phyloP scores from a whole-genome alignment of 2,329 filamentous ascomycete species.

The Myotisia sp. region DNA sequence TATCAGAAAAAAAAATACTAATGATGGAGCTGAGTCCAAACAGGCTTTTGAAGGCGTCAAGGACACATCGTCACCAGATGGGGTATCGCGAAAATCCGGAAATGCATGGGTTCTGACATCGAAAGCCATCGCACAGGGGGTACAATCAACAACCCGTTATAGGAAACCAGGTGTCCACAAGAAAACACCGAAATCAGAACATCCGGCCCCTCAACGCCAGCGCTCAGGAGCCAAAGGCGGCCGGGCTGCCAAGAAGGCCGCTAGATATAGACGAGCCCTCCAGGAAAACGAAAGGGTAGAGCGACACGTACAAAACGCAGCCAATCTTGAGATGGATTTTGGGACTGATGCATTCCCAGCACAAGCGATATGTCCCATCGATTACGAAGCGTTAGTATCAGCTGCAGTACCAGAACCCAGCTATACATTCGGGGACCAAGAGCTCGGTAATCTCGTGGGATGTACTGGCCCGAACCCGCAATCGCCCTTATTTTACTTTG shows the following conservation, averaged over 20 bases:
- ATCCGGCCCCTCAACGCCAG: conserved; percentile 27
- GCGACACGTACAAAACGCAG: conserved; percentile 8
- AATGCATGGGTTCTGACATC: conserved; percentile 67
- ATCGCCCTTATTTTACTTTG: conserved; percentile 19
- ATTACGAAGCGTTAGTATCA: conserved; percentile 4
- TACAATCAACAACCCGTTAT: conserved; percentile 75
- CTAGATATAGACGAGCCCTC: conserved; percentile 19
- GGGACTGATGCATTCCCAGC: neutral
- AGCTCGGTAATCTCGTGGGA: conserved; percentile 18
- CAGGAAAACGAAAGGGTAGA: conserved; percentile 6
- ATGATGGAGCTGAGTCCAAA: conserved; percentile 8
- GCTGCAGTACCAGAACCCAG: conserved; percentile 4
- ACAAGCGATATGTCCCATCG: conserved; percentile 1
- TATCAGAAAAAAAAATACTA: no score
- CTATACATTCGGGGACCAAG: conserved; percentile 13
- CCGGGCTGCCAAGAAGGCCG: conserved; percentile 24
- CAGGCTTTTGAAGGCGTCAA: conserved; percentile 25
- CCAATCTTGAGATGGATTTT: conserved; percentile 2
- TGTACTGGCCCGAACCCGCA: conserved; percentile 17
- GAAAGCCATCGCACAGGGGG: conserved; percentile 54
- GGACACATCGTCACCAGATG: conserved; percentile 20
- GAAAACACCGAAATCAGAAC: conserved; percentile 25
- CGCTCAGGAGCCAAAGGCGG: conserved; percentile 30
- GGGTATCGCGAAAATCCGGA: conserved; percentile 47
- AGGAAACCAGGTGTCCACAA: conserved; percentile 38